phyloP scores from a whole-genome alignment of 2,329 filamentous ascomycete species.

The Ophiocordyceps camponoti-leonardi region DNA sequence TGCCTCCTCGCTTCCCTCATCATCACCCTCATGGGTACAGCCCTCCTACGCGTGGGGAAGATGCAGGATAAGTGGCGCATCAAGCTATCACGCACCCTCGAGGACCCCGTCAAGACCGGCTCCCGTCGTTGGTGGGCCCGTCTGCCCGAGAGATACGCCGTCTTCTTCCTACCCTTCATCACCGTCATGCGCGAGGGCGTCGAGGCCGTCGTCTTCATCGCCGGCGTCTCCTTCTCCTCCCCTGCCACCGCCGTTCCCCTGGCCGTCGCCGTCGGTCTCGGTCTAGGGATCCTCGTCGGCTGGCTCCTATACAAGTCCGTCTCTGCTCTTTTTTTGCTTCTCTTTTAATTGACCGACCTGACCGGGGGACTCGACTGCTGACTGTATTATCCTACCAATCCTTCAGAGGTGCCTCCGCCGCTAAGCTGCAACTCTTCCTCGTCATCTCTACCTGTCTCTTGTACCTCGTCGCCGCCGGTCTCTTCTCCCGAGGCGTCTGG shows the following conservation, averaged over 20 bases:
- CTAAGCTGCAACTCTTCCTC: conserved; percentile 53
- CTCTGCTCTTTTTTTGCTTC: no score
- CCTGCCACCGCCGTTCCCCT: conserved; percentile 65
- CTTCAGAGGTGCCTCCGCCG: conserved; percentile 21
- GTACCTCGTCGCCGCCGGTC: conserved; percentile 67
- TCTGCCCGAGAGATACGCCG: conserved; percentile 61
- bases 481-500: conserved; percentile 67
- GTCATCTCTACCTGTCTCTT: conserved; percentile 67
- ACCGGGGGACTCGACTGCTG: no score
- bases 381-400: no score
- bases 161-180: conserved; percentile 76
- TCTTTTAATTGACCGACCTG: no score
- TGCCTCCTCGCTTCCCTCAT: conserved; percentile 58
- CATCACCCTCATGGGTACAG: conserved; percentile 67
- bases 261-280: conserved; percentile 54
- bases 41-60: conserved; percentile 65
- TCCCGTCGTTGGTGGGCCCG: conserved; percentile 34
- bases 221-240: conserved; percentile 61
- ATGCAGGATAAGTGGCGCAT: conserved; percentile 77
- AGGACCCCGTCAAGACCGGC: conserved; percentile 29
- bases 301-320: conserved; percentile 58
- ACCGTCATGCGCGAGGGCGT: conserved; percentile 77
- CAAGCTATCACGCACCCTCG: conserved; percentile 58
- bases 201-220: conserved; percentile 74
- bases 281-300: conserved; percentile 49